Evolutionary conservation across 306 rosid species (phyloP), one percentile per base, ranked within the genome.

Genomic region (Castanopsis chinensis): DNA sequence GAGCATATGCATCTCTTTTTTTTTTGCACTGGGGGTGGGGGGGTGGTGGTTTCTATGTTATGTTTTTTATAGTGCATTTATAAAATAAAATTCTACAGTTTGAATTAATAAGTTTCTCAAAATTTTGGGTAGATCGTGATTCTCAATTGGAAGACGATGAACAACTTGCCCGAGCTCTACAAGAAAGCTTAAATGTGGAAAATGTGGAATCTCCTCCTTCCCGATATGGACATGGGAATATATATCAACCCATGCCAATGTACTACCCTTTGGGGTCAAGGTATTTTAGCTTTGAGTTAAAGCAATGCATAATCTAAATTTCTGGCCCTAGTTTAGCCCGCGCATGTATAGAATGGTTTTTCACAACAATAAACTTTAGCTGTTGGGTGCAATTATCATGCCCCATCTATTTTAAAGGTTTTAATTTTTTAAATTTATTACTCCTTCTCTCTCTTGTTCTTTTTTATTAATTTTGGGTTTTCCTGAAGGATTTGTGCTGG

Each of bases 91-190:
- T 68, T 76, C 52, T n/a, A 13, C 41, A 35, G 12, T 35, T 77
- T 65, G 56, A 69, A 71, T 25, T 61, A 32, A 52, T 49, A 4
- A 17, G 61, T 73, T 70, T 73, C 9, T 76, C 21, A 41, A 65
- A 33, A 57, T 32, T 65, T 17, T 85, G 80, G 83, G 52, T 73
- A 84, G 91, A 80, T 81, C 72, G 5, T 67, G 84, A 79, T 81
- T 90, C 86, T 77, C 98, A 87, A 79, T 79, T 90, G 83, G 89
- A 90, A 78, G 98, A 93, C 72, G 98, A 93, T 78, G 98, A 90
- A 78, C 97, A 79, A 79, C 97, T 93, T 78, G 98, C 98, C 71
- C 87, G 90, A 85, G 98, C 97, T 58, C 30, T 93, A 73, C 97
- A 93, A 93, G 90, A 93, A 86, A 93, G 98, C 83, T 87, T 93